Percentiles rank a stretch among this genome's conserved stretches.
phyloP scores from a whole-genome alignment of 1,284 basidiomycete species.

The Porodaedalea pini region DNA sequence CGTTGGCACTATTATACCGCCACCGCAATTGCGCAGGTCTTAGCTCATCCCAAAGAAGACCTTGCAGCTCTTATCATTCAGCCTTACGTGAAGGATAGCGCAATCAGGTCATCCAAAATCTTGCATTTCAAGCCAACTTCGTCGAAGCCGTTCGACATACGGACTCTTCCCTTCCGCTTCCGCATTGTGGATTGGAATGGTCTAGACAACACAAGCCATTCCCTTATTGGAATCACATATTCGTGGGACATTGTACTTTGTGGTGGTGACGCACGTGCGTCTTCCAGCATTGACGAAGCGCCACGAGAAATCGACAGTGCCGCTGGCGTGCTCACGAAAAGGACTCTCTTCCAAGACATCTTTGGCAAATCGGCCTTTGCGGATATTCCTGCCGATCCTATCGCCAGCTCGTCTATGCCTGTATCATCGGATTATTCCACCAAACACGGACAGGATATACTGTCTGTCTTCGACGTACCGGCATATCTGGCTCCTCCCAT shows the following conservation, averaged over 20 bases:
- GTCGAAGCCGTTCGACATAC: conserved; percentile 39
- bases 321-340: conserved; percentile 34
- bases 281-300: conserved; percentile 40
- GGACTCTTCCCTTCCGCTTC: conserved; percentile 57
- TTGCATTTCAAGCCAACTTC: conserved; percentile 48
- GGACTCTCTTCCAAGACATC: conserved; percentile 80
- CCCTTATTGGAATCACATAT: conserved; percentile 63
- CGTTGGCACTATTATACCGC: conserved; percentile 51
- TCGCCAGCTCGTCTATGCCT: background rate
- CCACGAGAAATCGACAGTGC: conserved; percentile 42
- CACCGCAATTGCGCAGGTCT: conserved; percentile 39
- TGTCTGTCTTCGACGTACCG: conserved; percentile 67
- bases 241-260: conserved; percentile 61
- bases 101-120: conserved; percentile 38
- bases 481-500: conserved; percentile 81
- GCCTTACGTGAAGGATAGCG: conserved; percentile 29
- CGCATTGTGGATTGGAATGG: conserved; percentile 49
- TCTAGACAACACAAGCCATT: conserved; percentile 39
- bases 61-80: conserved; percentile 55
- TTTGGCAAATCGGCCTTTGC: conserved; percentile 69
- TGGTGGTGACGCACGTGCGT: conserved; percentile 49
- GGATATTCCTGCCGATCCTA: conserved; percentile 27
- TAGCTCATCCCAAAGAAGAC: conserved; percentile 55
- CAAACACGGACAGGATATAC: conserved; percentile 34
- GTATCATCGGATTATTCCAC: background rate